A percentile compares a stretch with the other conserved stretches of the same genome.
These are phyloP conservation scores for Aquilaria sinensis DNA, from an alignment of 345 rosid species.

Conservation along the genomic window DNA sequence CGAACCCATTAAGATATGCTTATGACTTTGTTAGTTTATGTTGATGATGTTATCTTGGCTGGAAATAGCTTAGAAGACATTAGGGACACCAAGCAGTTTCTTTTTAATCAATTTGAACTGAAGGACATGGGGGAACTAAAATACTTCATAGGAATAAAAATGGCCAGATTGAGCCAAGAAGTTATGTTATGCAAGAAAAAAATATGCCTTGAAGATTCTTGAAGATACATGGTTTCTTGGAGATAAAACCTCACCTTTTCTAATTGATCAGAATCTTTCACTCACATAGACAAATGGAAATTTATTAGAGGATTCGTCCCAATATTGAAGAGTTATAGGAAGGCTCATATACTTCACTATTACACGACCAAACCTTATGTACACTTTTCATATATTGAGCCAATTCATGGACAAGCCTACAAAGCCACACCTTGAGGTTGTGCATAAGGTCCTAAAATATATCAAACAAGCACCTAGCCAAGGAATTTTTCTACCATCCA, in stretches of 20 bases:
- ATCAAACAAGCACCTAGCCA: not conserved
- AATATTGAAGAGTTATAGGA: not conserved
- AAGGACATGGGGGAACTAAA: slow-evolving; percentile 2
- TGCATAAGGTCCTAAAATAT: not conserved
- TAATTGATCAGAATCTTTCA: not conserved
- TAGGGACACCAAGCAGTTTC: not conserved
- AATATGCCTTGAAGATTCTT: slow-evolving; percentile 2
- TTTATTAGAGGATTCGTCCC: not conserved
- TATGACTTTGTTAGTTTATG: not conserved
- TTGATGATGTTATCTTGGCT: not conserved
- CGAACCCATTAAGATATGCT: not conserved
- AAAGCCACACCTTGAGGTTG: not conserved
- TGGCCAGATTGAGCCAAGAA: not conserved
- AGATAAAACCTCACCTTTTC: not conserved
- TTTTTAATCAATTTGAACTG: not conserved
- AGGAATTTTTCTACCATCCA: not conserved
- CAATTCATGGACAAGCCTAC: slow-evolving; percentile 5
- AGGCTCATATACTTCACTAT: not conserved
- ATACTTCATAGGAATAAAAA: slow-evolving; percentile 6
- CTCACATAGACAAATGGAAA: not conserved
- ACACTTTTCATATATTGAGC: not conserved
- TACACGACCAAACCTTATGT: not conserved
- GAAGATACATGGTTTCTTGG: not conserved
- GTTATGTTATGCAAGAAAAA: not conserved
- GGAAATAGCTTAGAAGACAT: not conserved